Conservation (phyloP, 805 yeast genomes). For the Maudiozyma bulderi region DNA sequence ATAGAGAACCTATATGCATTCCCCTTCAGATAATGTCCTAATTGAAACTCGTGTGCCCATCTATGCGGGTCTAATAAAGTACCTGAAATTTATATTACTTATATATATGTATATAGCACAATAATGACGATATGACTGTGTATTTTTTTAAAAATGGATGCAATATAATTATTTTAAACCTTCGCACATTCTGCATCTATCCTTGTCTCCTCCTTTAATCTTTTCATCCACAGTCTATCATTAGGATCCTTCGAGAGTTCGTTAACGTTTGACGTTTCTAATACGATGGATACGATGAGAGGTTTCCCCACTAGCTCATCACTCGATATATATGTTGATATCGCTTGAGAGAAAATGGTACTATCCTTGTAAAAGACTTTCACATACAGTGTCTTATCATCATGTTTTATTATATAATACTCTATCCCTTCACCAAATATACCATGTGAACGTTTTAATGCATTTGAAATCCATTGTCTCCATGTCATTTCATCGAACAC, state of each 20-base stretch:
- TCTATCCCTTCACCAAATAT: constrained; percentile 34
- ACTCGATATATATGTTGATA: constrained; percentile 26
- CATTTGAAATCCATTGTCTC: constrained; percentile 30
- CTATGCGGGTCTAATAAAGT: too few species aligned
- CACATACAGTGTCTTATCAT: constrained; percentile 18
- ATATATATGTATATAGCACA: too few species aligned
- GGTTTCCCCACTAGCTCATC: constrained; percentile 23
- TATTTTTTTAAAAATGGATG: too few species aligned
- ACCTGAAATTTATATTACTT: too few species aligned
- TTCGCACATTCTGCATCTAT: constrained; percentile 5
- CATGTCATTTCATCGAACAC: constrained; percentile 31
- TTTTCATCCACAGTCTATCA: constrained; percentile 22
- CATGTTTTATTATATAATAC: constrained; percentile 22
- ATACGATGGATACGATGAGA: constrained; percentile 14
- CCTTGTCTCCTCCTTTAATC: constrained; percentile 13
- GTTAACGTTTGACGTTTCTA: constrained; percentile 15
- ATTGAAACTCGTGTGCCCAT: too few species aligned
- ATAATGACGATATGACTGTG: too few species aligned
- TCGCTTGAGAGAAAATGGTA: constrained; percentile 22
- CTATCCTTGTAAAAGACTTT: constrained; percentile 25
- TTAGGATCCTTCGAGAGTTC: constrained; percentile 20
- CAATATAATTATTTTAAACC: background rate
- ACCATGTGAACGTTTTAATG: constrained; percentile 32
- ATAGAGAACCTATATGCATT: constrained; percentile 1
- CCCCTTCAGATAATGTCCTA: background rate